Evolutionary conservation across 257 asterid species (phyloP).

Genomic region (Handroanthus guayacan): DNA sequence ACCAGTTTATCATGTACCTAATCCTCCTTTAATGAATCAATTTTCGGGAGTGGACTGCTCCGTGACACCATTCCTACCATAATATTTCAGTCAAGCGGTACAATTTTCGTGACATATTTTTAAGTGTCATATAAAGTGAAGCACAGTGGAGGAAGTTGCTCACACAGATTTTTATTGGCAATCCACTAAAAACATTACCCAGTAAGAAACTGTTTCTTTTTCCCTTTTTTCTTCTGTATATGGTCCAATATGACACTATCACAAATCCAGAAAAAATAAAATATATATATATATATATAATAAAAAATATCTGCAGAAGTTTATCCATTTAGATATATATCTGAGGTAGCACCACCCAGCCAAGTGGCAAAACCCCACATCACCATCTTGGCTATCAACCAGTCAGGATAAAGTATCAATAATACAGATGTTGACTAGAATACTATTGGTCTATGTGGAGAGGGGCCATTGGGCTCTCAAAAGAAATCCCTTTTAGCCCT

Average conservation of each 20-base stretch:
- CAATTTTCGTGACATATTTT: background rate
- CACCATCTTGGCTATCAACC: slow-evolving; percentile 33
- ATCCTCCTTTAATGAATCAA: too few species aligned
- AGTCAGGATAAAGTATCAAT: slow-evolving; percentile 21
- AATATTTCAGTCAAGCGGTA: background rate
- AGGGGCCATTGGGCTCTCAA: slow-evolving; percentile 35
- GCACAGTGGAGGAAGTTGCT: background rate
- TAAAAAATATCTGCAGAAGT: background rate
- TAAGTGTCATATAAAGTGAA: background rate
- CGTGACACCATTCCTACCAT: too few species aligned
- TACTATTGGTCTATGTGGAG: slow-evolving; percentile 16
- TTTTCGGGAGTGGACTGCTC: too few species aligned
- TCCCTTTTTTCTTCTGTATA: background rate
- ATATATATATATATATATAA: background rate
- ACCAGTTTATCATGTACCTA: too few species aligned
- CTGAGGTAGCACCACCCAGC: slow-evolving; percentile 15
- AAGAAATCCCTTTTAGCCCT: slow-evolving; percentile 39
- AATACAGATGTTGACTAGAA: slow-evolving; percentile 38
- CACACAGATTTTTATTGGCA: background rate
- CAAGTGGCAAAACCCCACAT: slow-evolving; percentile 53
- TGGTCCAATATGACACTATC: background rate
- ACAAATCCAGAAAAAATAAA: background rate
- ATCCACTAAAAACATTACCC: background rate
- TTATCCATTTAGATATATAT: slow-evolving; percentile 18
- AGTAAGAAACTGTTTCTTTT: background rate